phyloP scores from a whole-genome alignment of 2,329 filamentous ascomycete genomes.

The Talaromyces albobiverticillius region DNA sequence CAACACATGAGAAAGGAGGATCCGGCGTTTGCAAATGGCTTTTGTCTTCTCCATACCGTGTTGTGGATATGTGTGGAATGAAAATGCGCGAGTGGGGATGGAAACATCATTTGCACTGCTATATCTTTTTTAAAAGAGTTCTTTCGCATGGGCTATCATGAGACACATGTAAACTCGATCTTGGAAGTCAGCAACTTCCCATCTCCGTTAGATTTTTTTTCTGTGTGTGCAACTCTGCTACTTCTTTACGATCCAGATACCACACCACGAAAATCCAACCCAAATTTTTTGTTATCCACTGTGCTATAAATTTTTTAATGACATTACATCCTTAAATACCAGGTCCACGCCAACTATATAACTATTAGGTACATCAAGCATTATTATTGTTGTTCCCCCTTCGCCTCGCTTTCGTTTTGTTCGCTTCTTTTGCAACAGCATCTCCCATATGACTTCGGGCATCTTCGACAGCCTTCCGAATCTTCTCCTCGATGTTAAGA shows the following conservation, averaged over 20 bases:
- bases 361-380: slow-evolving; percentile 4
- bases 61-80: slow-evolving; percentile 15
- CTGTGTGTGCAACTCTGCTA: slow-evolving; percentile 30
- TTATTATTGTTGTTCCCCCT: neutral
- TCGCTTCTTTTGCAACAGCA: slow-evolving; percentile 12
- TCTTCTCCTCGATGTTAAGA: slow-evolving; percentile 30
- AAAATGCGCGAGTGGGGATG: slow-evolving; percentile 27
- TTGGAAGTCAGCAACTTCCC: slow-evolving; percentile 25
- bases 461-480: slow-evolving; percentile 29
- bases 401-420: slow-evolving; percentile 11
- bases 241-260: slow-evolving; percentile 12
- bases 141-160: slow-evolving; percentile 26
- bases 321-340: neutral
- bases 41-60: slow-evolving; percentile 16
- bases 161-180: slow-evolving; percentile 40
- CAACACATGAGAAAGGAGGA: slow-evolving; percentile 21
- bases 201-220: slow-evolving; percentile 26
- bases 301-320: slow-evolving; percentile 1
- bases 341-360: neutral
- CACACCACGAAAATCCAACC: slow-evolving; percentile 14
- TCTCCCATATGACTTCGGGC: slow-evolving; percentile 26
- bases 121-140: slow-evolving; percentile 11
- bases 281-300: slow-evolving; percentile 12
- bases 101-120: slow-evolving; percentile 19
- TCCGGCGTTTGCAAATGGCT: slow-evolving; percentile 20